Evolutionary conservation across 192 early-diverging fungal genomes (phyloP).

Genomic region (Linnemannia schmuckeri): DNA sequence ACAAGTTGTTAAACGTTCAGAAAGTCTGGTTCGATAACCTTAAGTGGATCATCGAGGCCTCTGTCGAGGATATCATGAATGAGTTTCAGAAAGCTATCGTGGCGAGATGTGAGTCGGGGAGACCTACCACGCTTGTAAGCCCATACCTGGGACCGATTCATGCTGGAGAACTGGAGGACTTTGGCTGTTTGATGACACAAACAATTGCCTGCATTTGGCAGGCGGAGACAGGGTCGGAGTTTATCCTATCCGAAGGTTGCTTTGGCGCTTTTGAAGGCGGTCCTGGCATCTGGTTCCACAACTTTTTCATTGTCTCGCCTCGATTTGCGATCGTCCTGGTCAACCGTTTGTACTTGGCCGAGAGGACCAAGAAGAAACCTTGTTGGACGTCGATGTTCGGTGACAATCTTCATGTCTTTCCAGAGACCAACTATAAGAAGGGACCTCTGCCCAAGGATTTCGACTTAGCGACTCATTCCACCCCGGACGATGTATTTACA

Average conservation of each 20-base stretch:
- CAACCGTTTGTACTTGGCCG: neutral
- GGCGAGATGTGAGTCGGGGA: neutral
- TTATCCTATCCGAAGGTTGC: constrained; percentile 42
- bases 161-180: constrained; percentile 19
- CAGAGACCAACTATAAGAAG: constrained; percentile 17
- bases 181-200: constrained; percentile 2
- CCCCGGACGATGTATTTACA: constrained; percentile 29
- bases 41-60: constrained; percentile 16
- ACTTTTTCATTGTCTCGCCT: constrained; percentile 52
- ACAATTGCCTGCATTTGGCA: constrained; percentile 34
- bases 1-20: constrained; percentile 22
- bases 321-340: constrained; percentile 48
- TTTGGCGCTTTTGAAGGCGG: constrained; percentile 48
- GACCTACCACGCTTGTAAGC: neutral
- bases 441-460: neutral
- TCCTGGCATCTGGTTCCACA: constrained; percentile 23
- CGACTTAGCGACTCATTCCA: neutral
- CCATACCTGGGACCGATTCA: constrained; percentile 25
- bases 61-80: constrained; percentile 20
- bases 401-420: constrained; percentile 20
- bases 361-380: neutral
- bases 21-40: constrained; percentile 30
- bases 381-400: constrained; percentile 8
- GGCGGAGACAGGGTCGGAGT: constrained; percentile 43
- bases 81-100: neutral